Evolutionary conservation across 495 filamentous ascomycete genomes (phyloP).

Genomic region (Aspergillus hancockii): DNA sequence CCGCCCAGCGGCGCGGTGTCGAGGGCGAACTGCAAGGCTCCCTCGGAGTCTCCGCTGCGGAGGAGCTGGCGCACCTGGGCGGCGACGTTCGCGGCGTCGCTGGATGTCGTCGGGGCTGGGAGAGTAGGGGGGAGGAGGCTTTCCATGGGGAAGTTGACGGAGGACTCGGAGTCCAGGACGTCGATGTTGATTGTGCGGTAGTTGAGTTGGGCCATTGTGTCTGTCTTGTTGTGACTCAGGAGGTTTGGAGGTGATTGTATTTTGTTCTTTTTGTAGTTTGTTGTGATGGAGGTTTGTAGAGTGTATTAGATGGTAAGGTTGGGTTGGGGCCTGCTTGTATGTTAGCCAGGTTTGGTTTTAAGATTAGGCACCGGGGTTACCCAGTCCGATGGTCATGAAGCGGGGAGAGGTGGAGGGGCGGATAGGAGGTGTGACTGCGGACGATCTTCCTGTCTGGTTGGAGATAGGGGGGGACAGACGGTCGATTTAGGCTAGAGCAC

Average conservation of each 20-base stretch:
- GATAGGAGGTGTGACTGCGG: neutral
- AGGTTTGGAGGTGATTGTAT: neutral
- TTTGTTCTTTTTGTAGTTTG: neutral
- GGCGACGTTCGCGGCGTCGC: conserved; percentile 71
- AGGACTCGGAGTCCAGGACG: conserved; percentile 81
- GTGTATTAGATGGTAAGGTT: neutral
- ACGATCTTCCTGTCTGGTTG: neutral
- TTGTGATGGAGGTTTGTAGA: neutral
- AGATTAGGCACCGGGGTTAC: conserved; percentile 9
- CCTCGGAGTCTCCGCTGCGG: conserved; percentile 80
- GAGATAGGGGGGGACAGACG: neutral
- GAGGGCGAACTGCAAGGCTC: conserved; percentile 74
- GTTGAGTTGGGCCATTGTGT: conserved; percentile 61
- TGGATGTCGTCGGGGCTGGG: conserved; percentile 60
- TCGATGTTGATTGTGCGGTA: conserved; percentile 97
- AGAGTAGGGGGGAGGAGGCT: conserved; percentile 72
- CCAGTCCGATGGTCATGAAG: conserved; percentile 4
- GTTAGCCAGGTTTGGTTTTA: neutral
- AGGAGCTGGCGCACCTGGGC: conserved; percentile 82
- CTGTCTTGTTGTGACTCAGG: conserved; percentile 8
- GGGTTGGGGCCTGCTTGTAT: neutral
- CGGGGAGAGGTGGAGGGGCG: conserved; percentile 5
- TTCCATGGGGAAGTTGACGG: conserved; percentile 80
- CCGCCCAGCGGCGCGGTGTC: conserved; percentile 75
- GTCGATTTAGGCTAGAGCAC: neutral